phyloP scores from a whole-genome alignment of 2,329 filamentous ascomycete species.

The Elsinoe perseae region DNA sequence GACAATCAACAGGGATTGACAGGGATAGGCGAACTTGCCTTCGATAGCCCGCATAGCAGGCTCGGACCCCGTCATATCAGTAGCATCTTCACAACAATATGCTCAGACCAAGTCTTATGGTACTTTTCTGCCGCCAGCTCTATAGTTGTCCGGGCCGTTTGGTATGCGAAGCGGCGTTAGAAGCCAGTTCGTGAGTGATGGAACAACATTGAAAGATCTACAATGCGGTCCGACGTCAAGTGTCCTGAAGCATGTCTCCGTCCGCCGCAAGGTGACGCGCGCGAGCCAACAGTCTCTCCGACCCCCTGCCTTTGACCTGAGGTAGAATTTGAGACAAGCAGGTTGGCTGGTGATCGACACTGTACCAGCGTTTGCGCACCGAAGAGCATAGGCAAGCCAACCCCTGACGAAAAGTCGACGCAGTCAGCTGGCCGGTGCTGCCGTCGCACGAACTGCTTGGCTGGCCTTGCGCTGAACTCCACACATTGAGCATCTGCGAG shows the following conservation, averaged over 20 bases:
- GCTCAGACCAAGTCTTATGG: constrained; percentile 2
- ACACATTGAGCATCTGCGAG: neutral
- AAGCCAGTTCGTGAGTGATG: neutral
- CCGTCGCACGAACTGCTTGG: constrained; percentile 2
- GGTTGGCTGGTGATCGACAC: constrained; percentile 6
- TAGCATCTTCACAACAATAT: neutral
- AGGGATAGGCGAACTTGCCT: constrained; percentile 3
- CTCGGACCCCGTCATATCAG: neutral
- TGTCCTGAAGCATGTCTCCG: neutral
- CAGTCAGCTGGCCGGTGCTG: constrained; percentile 11
- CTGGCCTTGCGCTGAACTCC: neutral
- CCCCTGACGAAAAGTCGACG: constrained; percentile 14
- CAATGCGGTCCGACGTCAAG: constrained; percentile 13
- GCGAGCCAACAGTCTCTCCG: neutral
- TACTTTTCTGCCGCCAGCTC: neutral
- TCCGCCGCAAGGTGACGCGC: constrained; percentile 2
- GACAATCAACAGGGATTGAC: neutral
- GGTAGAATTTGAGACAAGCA: constrained; percentile 8
- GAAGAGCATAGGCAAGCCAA: neutral
- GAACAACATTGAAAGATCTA: neutral
- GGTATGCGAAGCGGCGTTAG: neutral
- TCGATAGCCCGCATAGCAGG: neutral
- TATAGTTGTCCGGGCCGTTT: neutral
- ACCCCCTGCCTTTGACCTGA: constrained; percentile 9
- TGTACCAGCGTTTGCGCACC: constrained; percentile 11